phyloP scores from a whole-genome alignment of 2,329 filamentous ascomycete genomes.

The Fonsecaea erecta region DNA sequence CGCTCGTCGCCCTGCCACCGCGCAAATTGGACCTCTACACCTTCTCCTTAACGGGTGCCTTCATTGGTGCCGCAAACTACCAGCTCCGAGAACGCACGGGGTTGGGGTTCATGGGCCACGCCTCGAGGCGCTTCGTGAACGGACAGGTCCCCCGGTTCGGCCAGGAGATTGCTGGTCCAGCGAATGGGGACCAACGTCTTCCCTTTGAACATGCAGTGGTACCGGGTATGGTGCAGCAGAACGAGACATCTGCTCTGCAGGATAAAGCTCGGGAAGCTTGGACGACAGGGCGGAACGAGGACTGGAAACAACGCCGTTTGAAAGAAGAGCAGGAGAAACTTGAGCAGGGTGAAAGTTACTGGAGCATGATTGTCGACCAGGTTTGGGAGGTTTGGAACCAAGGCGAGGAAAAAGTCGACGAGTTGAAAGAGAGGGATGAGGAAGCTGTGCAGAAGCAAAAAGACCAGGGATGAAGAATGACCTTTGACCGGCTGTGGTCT shows the following conservation, averaged over 20 bases:
- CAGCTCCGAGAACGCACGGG: slow-evolving; percentile 50
- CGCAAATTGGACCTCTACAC: slow-evolving; percentile 68
- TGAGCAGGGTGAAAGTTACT: slow-evolving; percentile 48
- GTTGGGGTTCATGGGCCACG: slow-evolving; percentile 44
- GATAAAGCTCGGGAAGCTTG: slow-evolving; percentile 36
- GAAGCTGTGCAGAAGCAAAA: slow-evolving; percentile 38
- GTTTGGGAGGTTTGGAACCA: slow-evolving; percentile 47
- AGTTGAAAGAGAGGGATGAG: slow-evolving; percentile 37
- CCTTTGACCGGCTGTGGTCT: background rate
- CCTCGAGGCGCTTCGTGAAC: slow-evolving; percentile 23
- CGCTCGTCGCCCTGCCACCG: slow-evolving; percentile 61
- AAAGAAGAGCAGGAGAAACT: slow-evolving; percentile 48
- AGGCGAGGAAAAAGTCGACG: slow-evolving; percentile 33
- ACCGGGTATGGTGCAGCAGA: slow-evolving; percentile 8
- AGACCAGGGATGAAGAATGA: slow-evolving; percentile 21
- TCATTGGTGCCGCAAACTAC: slow-evolving; percentile 57
- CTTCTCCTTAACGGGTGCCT: slow-evolving; percentile 56
- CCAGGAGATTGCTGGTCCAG: slow-evolving; percentile 23
- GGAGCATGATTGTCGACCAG: slow-evolving; percentile 52
- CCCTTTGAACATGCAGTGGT: slow-evolving; percentile 37
- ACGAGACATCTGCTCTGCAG: slow-evolving; percentile 17
- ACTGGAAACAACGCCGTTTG: slow-evolving; percentile 46
- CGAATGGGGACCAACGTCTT: slow-evolving; percentile 31
- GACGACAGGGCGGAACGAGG: slow-evolving; percentile 47
- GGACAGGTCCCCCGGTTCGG: background rate